These are phyloP conservation scores for Botryosphaeria dothidea DNA, from an alignment of 2,329 filamentous ascomycete genomes.

Conservation along the genomic window DNA sequence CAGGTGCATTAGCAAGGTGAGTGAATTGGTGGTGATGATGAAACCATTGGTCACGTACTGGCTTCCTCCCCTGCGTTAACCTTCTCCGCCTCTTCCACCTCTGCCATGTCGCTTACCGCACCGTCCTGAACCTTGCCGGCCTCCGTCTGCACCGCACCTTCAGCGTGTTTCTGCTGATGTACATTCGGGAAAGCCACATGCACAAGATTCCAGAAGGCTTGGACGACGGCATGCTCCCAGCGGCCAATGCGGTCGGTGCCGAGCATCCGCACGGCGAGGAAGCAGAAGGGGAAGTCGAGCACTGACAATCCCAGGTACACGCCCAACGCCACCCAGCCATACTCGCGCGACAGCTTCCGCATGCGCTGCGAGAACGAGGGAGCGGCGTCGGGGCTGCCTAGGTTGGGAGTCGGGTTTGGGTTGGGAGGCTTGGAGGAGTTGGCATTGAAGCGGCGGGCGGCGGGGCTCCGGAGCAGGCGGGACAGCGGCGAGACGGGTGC, in stretches of 20 bases:
- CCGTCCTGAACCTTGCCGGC: slow-evolving; percentile 35
- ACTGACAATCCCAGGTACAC: slow-evolving; percentile 83
- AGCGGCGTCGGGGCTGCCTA: slow-evolving; percentile 42
- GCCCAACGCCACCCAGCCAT: slow-evolving; percentile 91
- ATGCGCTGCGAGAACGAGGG: slow-evolving; percentile 68
- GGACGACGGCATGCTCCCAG: slow-evolving; percentile 69
- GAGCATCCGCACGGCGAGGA: slow-evolving; percentile 77
- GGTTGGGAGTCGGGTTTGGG: slow-evolving; percentile 40
- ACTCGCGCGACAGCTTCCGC: slow-evolving; percentile 84
- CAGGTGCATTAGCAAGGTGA: not conserved
- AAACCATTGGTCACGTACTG: slow-evolving; percentile 57
- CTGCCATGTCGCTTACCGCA: slow-evolving; percentile 35
- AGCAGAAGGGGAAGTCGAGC: slow-evolving; percentile 94
- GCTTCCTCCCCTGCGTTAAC: slow-evolving; percentile 66
- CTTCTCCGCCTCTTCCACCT: slow-evolving; percentile 58
- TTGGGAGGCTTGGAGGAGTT: slow-evolving; percentile 28
- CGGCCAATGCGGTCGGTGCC: slow-evolving; percentile 84
- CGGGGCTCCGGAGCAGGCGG: slow-evolving; percentile 22
- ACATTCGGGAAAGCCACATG: slow-evolving; percentile 58
- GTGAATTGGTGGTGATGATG: not conserved
- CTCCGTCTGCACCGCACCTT: slow-evolving; percentile 38
- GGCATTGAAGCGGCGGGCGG: slow-evolving; percentile 37
- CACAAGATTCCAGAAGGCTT: slow-evolving; percentile 59
- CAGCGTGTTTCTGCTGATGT: slow-evolving; percentile 53
- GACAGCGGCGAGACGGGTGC: slow-evolving; percentile 17